Percentiles rank a stretch among this genome's conserved stretches.
Evolutionary conservation across 306 rosid genomes (phyloP).

Genomic region (Cucurbita maxima): DNA sequence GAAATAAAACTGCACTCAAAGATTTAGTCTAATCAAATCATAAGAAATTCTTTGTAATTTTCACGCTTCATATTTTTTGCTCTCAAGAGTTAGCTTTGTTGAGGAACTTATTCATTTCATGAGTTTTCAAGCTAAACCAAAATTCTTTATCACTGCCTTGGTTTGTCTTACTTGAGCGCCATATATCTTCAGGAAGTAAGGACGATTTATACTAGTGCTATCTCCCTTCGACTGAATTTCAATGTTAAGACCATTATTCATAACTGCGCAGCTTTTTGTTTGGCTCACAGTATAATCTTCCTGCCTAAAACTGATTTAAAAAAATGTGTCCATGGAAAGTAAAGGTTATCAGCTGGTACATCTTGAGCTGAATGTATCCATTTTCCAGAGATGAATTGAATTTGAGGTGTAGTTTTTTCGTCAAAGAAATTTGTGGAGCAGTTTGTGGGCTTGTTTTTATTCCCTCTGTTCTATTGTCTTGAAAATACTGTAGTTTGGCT

Average conservation of each 20-base stretch:
- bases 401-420: background rate
- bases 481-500: background rate
- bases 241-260: background rate
- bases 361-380: background rate
- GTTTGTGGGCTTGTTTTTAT: background rate
- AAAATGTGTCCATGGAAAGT: background rate
- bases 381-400: background rate
- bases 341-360: background rate
- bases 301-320: background rate
- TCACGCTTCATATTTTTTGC: background rate
- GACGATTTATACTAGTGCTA: background rate
- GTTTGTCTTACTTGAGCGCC: background rate
- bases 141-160: background rate
- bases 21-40: background rate
- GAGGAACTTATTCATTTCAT: background rate
- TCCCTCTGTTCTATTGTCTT: background rate
- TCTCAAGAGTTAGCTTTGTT: background rate
- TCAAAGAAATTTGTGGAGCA: background rate
- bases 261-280: background rate
- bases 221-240: background rate
- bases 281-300: background rate
- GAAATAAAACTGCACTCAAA: background rate
- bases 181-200: background rate
- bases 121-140: background rate
- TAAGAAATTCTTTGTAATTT: background rate